These are phyloP conservation scores for Mycena floridula DNA, from an alignment of 768 basidiomycete genomes.

Conservation along the genomic window DNA sequence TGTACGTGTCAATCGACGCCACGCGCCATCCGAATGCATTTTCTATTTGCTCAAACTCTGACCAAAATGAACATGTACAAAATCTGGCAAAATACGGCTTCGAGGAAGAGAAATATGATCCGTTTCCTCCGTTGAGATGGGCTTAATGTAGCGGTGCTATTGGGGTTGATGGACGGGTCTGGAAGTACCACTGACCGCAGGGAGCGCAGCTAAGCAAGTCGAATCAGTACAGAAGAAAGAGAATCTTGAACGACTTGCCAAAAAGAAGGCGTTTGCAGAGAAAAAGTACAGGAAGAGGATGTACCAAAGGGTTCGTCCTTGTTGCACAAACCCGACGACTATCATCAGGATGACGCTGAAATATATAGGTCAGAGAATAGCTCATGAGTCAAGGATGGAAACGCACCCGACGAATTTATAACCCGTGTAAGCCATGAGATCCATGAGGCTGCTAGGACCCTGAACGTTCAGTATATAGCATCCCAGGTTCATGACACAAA, in stretches of 20 bases:
- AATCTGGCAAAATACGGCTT: conserved; percentile 69
- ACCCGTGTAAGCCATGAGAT: conserved; percentile 88
- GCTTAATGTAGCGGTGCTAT: conserved; percentile 54
- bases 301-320: conserved; percentile 58
- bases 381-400: not conserved
- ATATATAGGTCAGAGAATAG: not conserved
- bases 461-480: conserved; percentile 91
- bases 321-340: conserved; percentile 59
- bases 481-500: conserved; percentile 82
- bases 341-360: conserved; percentile 22
- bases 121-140: conserved; percentile 77
- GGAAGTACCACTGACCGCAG: conserved; percentile 89
- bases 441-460: conserved; percentile 62
- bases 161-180: conserved; percentile 39
- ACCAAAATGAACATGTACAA: conserved; percentile 84
- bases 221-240: not conserved
- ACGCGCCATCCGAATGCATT: conserved; percentile 2
- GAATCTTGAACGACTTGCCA: conserved; percentile 46
- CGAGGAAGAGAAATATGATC: conserved; percentile 84
- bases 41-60: conserved; percentile 27
- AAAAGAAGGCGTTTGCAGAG: conserved; percentile 88
- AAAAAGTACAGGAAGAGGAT: conserved; percentile 81
- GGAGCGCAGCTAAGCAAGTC: conserved; percentile 69
- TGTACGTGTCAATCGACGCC: too few species aligned
- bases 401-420: conserved; percentile 91